Conservation (phyloP, 805 yeast genomes). For the Myxozyma vanderwaltii region DNA sequence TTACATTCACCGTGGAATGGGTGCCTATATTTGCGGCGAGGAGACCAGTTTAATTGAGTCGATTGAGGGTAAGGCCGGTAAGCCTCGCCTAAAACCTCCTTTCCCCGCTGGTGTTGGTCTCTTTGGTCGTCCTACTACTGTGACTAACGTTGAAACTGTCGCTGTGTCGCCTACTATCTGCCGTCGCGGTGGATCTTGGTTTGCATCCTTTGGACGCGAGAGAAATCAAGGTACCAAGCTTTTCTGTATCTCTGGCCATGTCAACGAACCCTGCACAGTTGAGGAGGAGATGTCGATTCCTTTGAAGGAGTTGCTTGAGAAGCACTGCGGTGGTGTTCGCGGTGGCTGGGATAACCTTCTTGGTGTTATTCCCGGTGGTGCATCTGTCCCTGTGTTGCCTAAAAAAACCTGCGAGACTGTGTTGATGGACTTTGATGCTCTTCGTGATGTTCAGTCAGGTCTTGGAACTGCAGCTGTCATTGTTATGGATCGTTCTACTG, state of each 20-base stretch:
- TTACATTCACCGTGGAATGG: constrained; percentile 88
- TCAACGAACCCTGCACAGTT: constrained; percentile 88
- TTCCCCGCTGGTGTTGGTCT: constrained; percentile 94
- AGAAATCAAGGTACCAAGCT: constrained; percentile 82
- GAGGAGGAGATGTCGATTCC: constrained; percentile 95
- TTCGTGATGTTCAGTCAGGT: constrained; percentile 82
- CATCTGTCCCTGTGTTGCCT: constrained; percentile 81
- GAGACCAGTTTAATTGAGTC: constrained; percentile 89
- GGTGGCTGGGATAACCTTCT: constrained; percentile 93
- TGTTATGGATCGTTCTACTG: constrained; percentile 86
- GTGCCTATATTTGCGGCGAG: constrained; percentile 91
- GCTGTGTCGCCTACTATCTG: constrained; percentile 87
- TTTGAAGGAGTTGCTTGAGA: constrained; percentile 76
- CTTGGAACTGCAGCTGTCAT: constrained; percentile 92
- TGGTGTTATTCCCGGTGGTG: constrained; percentile 89
- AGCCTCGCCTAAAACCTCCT: constrained; percentile 91
- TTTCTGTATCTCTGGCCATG: constrained; percentile 86
- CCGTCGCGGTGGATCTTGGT: constrained; percentile 90
- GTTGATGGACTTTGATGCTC: constrained; percentile 85
- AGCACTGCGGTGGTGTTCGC: constrained; percentile 85
- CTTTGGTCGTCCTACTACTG: constrained; percentile 89
- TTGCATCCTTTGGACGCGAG: constrained; percentile 79
- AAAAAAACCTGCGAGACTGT: constrained; percentile 66
- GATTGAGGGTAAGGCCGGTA: constrained; percentile 89
- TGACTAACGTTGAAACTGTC: constrained; percentile 88